phyloP scores from a whole-genome alignment of 1,284 basidiomycete species.

The Apiotrichum veenhuisii region DNA sequence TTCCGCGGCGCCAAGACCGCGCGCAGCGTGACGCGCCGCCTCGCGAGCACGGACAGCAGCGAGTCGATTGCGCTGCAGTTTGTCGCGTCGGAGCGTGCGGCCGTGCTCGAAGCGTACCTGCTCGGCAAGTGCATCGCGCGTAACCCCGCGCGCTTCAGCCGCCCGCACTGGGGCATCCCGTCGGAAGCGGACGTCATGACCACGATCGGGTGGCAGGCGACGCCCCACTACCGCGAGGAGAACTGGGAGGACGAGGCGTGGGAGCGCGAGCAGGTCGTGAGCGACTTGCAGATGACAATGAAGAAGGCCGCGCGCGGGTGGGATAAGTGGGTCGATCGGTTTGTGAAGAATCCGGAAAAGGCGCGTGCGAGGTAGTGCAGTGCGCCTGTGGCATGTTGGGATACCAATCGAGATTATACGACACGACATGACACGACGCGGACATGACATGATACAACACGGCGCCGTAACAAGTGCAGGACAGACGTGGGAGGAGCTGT shows the following conservation, averaged over 20 bases:
- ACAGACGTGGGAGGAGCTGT: too few species aligned
- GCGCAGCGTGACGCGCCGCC: slow-evolving; percentile 18
- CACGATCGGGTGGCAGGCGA: slow-evolving; percentile 19
- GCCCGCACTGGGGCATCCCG: slow-evolving; percentile 4
- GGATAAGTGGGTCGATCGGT: slow-evolving; percentile 20
- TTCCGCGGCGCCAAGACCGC: slow-evolving; percentile 22
- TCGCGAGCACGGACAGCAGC: slow-evolving; percentile 12
- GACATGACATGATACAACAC: too few species aligned
- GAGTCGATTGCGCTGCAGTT: slow-evolving; percentile 9
- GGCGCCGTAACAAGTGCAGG: too few species aligned
- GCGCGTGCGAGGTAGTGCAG: too few species aligned
- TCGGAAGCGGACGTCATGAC: slow-evolving; percentile 12
- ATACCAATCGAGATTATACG: too few species aligned
- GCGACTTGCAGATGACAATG: slow-evolving; percentile 18
- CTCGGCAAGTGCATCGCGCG: slow-evolving; percentile 3
- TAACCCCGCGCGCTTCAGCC: slow-evolving; percentile 6
- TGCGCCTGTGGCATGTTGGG: too few species aligned
- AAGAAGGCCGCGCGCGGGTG: slow-evolving; percentile 20
- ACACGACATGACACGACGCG: too few species aligned
- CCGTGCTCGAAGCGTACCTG: slow-evolving; percentile 10
- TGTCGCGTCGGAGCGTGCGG: slow-evolving; percentile 2
- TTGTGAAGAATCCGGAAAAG: slow-evolving; percentile 21
- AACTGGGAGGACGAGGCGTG: slow-evolving; percentile 27
- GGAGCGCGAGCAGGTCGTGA: slow-evolving; percentile 21
- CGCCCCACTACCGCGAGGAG: slow-evolving; percentile 4